phyloP scores from a whole-genome alignment of 192 early-diverging fungal genomes.

The Rhizophagus sp. region DNA sequence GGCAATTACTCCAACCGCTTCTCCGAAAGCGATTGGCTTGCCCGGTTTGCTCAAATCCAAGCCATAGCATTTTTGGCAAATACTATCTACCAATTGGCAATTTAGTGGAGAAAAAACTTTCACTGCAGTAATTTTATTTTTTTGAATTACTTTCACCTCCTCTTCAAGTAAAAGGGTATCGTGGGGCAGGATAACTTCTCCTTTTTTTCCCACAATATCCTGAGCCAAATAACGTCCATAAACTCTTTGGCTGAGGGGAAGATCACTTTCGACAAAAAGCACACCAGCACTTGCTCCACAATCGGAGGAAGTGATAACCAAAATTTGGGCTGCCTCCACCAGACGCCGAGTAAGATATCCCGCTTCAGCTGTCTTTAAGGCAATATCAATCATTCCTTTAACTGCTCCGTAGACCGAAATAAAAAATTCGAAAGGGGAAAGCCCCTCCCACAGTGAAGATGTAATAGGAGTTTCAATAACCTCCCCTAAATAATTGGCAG shows the following conservation, averaged over 20 bases:
- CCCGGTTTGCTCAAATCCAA: slow-evolving; percentile 14
- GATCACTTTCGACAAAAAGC: background rate
- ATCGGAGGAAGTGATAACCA: background rate
- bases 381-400: slow-evolving; percentile 23
- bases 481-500: slow-evolving; percentile 24
- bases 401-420: slow-evolving; percentile 22
- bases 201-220: background rate
- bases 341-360: slow-evolving; percentile 21
- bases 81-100: slow-evolving; percentile 6
- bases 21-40: background rate
- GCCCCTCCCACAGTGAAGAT: slow-evolving; percentile 13
- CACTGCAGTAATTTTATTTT: background rate
- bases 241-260: background rate
- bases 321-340: background rate
- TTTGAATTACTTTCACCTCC: background rate
- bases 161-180: background rate
- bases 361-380: slow-evolving; percentile 14
- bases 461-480: slow-evolving; percentile 17
- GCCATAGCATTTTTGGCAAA: slow-evolving; percentile 23
- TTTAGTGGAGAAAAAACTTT: background rate
- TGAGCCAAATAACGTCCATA: slow-evolving; percentile 16
- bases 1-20: slow-evolving; percentile 11
- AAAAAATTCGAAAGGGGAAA: slow-evolving; percentile 22
- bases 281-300: background rate
- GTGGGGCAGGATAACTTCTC: background rate